These are phyloP conservation scores for Phyllostachys edulis DNA, from an alignment of 176 grass and related monocot species.

Conservation along the genomic window DNA sequence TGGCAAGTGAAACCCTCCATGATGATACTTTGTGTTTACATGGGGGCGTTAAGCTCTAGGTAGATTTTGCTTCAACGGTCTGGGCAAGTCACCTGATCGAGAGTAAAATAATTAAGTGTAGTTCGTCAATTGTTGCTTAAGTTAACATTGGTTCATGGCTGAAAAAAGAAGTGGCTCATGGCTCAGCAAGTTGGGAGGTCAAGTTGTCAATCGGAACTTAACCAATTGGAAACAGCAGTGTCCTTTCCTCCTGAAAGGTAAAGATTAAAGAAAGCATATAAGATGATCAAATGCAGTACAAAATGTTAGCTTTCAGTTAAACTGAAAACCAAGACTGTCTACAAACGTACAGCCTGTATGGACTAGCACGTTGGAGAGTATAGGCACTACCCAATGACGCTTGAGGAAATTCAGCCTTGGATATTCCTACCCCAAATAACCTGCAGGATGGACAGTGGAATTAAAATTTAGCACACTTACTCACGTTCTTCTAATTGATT, in stretches of 20 bases:
- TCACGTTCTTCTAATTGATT: neutral
- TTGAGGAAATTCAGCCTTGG: too few species aligned
- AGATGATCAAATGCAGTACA: neutral
- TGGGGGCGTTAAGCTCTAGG: conserved; percentile 24
- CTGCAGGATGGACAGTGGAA: neutral
- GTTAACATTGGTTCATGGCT: neutral
- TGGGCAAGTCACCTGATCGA: neutral
- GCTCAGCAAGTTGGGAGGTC: conserved; percentile 20
- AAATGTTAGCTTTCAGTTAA: neutral
- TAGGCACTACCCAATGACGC: neutral
- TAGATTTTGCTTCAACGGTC: conserved; percentile 23
- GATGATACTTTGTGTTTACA: neutral
- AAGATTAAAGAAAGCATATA: neutral
- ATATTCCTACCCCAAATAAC: neutral
- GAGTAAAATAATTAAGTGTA: neutral
- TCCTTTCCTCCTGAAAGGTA: neutral
- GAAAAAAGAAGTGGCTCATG: neutral
- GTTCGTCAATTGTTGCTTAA: conserved; percentile 4
- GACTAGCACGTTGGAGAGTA: too few species aligned
- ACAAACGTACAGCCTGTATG: too few species aligned
- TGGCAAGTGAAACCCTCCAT: conserved; percentile 4
- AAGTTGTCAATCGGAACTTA: conserved; percentile 11
- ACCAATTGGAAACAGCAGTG: neutral
- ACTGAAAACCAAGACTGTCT: too few species aligned
- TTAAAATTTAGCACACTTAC: too few species aligned